Percentiles rank a stretch among this genome's conserved stretches.
These are phyloP conservation scores for Plenodomus biglobosus DNA, from an alignment of 2,329 filamentous ascomycete genomes.

Conservation along the genomic window DNA sequence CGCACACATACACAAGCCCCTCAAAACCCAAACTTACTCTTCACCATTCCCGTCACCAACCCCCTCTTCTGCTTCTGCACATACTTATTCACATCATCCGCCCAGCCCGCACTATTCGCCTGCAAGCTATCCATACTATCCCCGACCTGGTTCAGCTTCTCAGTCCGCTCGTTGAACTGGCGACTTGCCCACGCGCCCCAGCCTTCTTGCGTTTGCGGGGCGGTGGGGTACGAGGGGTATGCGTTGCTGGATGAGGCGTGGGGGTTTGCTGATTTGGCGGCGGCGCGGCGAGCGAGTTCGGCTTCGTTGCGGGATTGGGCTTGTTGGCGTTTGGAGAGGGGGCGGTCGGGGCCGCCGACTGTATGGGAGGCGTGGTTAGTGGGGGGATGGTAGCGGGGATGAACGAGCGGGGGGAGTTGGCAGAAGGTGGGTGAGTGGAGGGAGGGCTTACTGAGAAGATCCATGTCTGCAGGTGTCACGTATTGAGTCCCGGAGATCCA, in stretches of 20 bases:
- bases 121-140: slow-evolving; percentile 84
- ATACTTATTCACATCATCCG: slow-evolving; percentile 84
- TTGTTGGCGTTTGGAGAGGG: slow-evolving; percentile 84
- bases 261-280: slow-evolving; percentile 36
- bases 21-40: slow-evolving; percentile 40
- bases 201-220: slow-evolving; percentile 47
- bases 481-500: slow-evolving; percentile 97
- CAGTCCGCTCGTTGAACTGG: slow-evolving; percentile 86
- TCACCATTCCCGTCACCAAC: slow-evolving; percentile 65
- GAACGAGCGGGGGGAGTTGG: slow-evolving; percentile 2
- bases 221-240: slow-evolving; percentile 24
- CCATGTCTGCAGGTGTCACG: slow-evolving; percentile 82
- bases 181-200: slow-evolving; percentile 79
- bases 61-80: slow-evolving; percentile 86
- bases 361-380: background rate
- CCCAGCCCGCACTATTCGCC: slow-evolving; percentile 78
- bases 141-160: slow-evolving; percentile 78
- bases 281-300: slow-evolving; percentile 52
- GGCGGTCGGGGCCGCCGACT: slow-evolving; percentile 82
- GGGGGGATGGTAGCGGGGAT: slow-evolving; percentile 16
- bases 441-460: slow-evolving; percentile 65
- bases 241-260: slow-evolving; percentile 39
- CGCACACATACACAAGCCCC: background rate
- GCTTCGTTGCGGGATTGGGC: slow-evolving; percentile 77
- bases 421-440: background rate